Conservation (phyloP, 257 asterid genomes). For the Solanum rostratum region DNA sequence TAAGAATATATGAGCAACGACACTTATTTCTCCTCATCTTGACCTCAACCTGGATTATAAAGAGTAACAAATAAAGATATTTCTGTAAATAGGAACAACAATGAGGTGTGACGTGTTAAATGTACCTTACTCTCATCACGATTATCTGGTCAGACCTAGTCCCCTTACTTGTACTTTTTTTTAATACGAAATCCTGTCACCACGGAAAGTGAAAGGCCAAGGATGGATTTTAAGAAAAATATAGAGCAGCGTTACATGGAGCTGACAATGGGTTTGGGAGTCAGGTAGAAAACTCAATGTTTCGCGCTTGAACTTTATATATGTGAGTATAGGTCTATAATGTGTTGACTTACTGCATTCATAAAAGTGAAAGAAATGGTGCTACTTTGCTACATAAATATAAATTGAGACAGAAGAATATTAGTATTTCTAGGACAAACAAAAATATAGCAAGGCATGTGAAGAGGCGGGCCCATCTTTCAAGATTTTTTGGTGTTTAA, state of each 20-base stretch:
- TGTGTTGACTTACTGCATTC: neutral
- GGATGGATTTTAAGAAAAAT: neutral
- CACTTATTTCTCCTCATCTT: no score
- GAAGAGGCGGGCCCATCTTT: slow-evolving; percentile 15
- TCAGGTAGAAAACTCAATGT: neutral
- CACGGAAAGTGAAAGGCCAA: neutral
- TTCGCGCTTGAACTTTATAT: neutral
- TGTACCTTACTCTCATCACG: no score
- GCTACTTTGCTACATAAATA: neutral
- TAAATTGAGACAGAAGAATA: neutral
- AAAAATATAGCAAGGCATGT: slow-evolving; percentile 3
- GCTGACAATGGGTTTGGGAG: no score
- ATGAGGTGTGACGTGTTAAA: no score
- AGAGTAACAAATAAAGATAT: no score
- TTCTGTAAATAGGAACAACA: no score
- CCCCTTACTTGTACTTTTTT: no score
- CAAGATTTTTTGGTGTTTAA: slow-evolving; percentile 22
- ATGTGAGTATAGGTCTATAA: neutral
- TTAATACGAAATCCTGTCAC: neutral
- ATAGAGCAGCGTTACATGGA: neutral
- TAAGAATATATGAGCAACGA: no score
- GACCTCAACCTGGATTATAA: no score
- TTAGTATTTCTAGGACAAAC: neutral
- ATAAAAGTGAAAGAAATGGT: neutral
- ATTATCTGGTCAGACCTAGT: no score